A percentile compares a stretch with the other conserved stretches of the same genome.
phyloP scores from a whole-genome alignment of 1,284 basidiomycete genomes.

The Polyporus tsugae region DNA sequence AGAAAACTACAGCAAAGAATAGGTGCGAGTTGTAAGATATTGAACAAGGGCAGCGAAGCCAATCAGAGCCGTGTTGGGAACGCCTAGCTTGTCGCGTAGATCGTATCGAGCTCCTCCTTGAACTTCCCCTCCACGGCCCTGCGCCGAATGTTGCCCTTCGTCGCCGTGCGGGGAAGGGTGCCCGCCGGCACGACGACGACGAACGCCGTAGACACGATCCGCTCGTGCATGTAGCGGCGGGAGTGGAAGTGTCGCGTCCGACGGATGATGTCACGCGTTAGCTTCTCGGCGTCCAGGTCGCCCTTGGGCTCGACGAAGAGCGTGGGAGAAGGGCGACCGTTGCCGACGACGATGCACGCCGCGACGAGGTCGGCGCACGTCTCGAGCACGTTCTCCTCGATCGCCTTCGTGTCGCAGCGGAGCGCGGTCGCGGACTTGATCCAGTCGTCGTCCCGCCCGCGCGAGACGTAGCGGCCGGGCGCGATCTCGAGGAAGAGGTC shows the following conservation, averaged over 20 bases:
- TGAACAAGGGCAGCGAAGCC: neutral
- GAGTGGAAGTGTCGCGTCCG: slow-evolving; percentile 69
- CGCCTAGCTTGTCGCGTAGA: slow-evolving; percentile 44
- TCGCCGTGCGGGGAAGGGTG: slow-evolving; percentile 70
- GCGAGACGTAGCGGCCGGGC: slow-evolving; percentile 62
- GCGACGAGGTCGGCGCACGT: slow-evolving; percentile 62
- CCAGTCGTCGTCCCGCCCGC: slow-evolving; percentile 79
- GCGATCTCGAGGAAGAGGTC: slow-evolving; percentile 72
- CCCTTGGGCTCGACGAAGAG: slow-evolving; percentile 64
- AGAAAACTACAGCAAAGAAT: neutral
- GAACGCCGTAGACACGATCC: slow-evolving; percentile 59
- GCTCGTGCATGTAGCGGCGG: slow-evolving; percentile 73
- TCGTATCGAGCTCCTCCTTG: slow-evolving; percentile 56
- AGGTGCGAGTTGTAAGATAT: neutral
- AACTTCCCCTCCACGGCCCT: slow-evolving; percentile 68
- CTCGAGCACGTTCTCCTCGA: slow-evolving; percentile 71
- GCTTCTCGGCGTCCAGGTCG: slow-evolving; percentile 45
- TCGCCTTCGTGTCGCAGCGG: slow-evolving; percentile 77
- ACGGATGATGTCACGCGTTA: slow-evolving; percentile 70
- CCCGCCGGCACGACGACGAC: slow-evolving; percentile 65
- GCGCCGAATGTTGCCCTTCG: slow-evolving; percentile 75
- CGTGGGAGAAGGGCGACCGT: slow-evolving; percentile 68
- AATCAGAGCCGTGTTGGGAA: slow-evolving; percentile 20
- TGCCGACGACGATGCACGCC: slow-evolving; percentile 72
- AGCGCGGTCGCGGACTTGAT: slow-evolving; percentile 80